Evolutionary conservation across 2,329 filamentous ascomycete genomes (phyloP).

Genomic region (Fusarium multiceps): DNA sequence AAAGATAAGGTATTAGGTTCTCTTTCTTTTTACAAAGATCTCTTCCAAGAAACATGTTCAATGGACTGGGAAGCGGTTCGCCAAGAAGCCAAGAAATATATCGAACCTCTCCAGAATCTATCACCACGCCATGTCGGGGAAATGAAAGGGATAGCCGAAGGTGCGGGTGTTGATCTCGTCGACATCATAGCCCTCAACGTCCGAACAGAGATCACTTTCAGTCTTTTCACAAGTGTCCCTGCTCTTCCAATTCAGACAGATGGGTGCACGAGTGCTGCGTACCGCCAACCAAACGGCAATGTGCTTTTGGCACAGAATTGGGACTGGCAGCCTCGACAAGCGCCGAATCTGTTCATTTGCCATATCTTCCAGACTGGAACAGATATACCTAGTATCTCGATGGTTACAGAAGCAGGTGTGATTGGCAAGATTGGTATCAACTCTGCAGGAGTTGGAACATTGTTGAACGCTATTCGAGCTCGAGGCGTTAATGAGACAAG

Average conservation of each 20-base stretch:
- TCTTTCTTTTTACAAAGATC: constrained; percentile 24
- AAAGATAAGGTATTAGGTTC: constrained; percentile 26
- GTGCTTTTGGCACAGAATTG: constrained; percentile 66
- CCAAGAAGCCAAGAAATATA: constrained; percentile 26
- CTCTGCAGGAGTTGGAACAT: constrained; percentile 65
- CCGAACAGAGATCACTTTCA: constrained; percentile 54
- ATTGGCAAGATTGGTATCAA: constrained; percentile 76
- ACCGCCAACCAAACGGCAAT: constrained; percentile 48
- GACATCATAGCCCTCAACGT: constrained; percentile 68
- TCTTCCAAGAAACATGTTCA: constrained; percentile 33
- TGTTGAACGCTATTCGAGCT: constrained; percentile 71
- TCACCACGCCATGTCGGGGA: constrained; percentile 47
- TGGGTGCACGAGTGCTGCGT: constrained; percentile 66
- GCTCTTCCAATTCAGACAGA: constrained; percentile 51
- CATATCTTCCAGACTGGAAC: constrained; percentile 55
- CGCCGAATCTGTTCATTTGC: constrained; percentile 60
- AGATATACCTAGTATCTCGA: constrained; percentile 59
- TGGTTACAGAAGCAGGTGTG: constrained; percentile 69
- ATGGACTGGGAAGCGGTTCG: constrained; percentile 32
- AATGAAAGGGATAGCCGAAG: constrained; percentile 64
- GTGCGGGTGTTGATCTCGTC: constrained; percentile 56
- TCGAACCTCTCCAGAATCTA: constrained; percentile 14
- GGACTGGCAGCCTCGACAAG: constrained; percentile 67
- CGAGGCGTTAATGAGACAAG: constrained; percentile 61
- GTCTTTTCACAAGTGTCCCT: constrained; percentile 55